phyloP scores from a whole-genome alignment of 2,329 filamentous ascomycete species.

The Metarhizium rileyi region DNA sequence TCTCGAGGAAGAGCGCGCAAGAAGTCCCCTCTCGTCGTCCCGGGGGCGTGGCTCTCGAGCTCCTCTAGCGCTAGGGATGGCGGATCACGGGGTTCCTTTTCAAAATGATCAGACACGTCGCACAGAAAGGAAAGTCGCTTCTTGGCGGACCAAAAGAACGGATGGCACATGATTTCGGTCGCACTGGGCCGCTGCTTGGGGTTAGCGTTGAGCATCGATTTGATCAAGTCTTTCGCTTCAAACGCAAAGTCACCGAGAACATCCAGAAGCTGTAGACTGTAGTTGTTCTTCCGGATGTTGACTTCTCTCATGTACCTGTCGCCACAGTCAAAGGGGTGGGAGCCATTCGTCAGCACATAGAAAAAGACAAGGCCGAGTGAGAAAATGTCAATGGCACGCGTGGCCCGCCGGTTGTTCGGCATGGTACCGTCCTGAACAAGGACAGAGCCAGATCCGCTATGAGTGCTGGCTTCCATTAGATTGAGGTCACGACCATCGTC shows the following conservation, averaged over 20 bases:
- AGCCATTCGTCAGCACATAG: slow-evolving; percentile 90
- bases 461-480: slow-evolving; percentile 41
- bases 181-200: slow-evolving; percentile 58
- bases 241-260: slow-evolving; percentile 72
- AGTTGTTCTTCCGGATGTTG: slow-evolving; percentile 88
- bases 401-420: slow-evolving; percentile 64
- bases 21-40: slow-evolving; percentile 63
- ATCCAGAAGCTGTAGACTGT: slow-evolving; percentile 61
- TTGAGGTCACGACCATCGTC: slow-evolving; percentile 52
- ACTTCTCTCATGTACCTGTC: slow-evolving; percentile 93
- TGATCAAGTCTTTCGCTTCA: slow-evolving; percentile 81
- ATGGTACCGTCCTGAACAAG: slow-evolving; percentile 47
- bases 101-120: slow-evolving; percentile 92
- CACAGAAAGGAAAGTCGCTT: slow-evolving; percentile 89
- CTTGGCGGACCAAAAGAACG: slow-evolving; percentile 91
- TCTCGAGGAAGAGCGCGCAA: slow-evolving; percentile 63
- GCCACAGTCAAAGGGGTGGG: slow-evolving; percentile 88
- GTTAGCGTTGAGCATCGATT: slow-evolving; percentile 58
- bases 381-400: slow-evolving; percentile 94
- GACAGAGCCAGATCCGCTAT: slow-evolving; percentile 52
- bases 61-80: slow-evolving; percentile 57
- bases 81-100: slow-evolving; percentile 80
- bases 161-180: slow-evolving; percentile 75
- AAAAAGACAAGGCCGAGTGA: slow-evolving; percentile 96
- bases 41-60: slow-evolving; percentile 43